Evolutionary conservation across 495 filamentous ascomycete genomes (phyloP).

Genomic region (Penicillium tannophilum): DNA sequence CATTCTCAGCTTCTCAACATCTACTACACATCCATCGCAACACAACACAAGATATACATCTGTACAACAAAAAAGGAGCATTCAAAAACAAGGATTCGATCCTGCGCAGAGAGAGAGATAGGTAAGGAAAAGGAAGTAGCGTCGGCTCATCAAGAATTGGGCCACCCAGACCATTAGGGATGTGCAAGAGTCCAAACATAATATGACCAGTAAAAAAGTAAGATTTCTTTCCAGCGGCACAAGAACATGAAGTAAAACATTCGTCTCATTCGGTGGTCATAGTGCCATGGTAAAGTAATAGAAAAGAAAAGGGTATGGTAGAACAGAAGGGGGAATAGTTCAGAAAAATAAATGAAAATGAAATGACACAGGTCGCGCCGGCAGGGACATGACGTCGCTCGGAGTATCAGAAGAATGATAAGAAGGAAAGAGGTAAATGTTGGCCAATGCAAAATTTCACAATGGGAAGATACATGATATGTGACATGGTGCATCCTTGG

Average conservation of each 20-base stretch:
- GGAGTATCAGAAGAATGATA: constrained; percentile 32
- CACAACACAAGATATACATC: constrained; percentile 25
- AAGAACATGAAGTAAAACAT: constrained; percentile 14
- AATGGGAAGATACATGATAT: constrained; percentile 35
- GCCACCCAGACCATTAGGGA: constrained; percentile 39
- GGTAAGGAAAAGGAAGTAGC: constrained; percentile 24
- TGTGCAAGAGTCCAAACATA: constrained; percentile 19
- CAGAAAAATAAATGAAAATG: constrained; percentile 25
- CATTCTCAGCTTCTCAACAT: constrained; percentile 6
- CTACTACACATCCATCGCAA: constrained; percentile 9
- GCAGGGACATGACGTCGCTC: constrained; percentile 13
- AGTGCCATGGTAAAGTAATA: constrained; percentile 26
- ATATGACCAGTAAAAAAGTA: constrained; percentile 28
- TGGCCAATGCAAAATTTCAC: constrained; percentile 33
- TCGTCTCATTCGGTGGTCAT: constrained; percentile 30
- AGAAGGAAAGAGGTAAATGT: constrained; percentile 23
- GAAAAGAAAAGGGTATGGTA: constrained; percentile 21
- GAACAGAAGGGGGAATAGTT: constrained; percentile 39
- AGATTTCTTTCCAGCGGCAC: constrained; percentile 20
- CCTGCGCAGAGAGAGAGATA: constrained; percentile 13
- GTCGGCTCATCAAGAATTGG: constrained; percentile 34
- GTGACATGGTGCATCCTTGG: constrained; percentile 26
- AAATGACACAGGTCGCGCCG: constrained; percentile 28
- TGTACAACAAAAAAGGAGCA: constrained; percentile 38
- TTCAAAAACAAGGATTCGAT: constrained; percentile 12